Percentiles rank a stretch among this genome's conserved stretches.
phyloP scores from a whole-genome alignment of 176 grass and related monocot genomes.

The Avena atlantica region DNA sequence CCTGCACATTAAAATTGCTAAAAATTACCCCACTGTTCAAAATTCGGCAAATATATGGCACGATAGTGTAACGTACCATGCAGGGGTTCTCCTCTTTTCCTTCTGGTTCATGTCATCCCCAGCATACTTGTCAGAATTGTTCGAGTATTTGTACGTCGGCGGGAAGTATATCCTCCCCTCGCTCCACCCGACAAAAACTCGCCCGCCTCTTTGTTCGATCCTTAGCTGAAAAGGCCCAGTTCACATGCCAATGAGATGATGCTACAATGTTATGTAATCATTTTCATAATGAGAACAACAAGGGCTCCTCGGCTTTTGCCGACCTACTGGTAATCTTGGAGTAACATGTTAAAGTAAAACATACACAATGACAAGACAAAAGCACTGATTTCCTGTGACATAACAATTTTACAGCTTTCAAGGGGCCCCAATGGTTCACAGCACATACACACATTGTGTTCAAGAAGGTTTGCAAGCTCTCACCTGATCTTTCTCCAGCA shows the following conservation, averaged over 20 bases:
- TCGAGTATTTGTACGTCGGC: constrained; percentile 96
- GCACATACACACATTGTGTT: constrained; percentile 30
- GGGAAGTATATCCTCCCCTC: constrained; percentile 97
- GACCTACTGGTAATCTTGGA: constrained; percentile 34
- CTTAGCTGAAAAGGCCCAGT: constrained; percentile 61
- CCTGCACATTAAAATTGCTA: constrained; percentile 43
- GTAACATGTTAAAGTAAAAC: constrained; percentile 49
- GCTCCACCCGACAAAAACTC: constrained; percentile 87
- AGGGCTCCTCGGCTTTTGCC: constrained; percentile 32
- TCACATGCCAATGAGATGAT: constrained; percentile 28
- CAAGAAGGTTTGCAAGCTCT: constrained; percentile 38
- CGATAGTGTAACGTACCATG: constrained; percentile 64
- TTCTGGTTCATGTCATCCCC: constrained; percentile 90
- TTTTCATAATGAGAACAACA: constrained; percentile 39
- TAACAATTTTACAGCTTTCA: constrained; percentile 58
- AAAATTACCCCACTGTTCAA: constrained; percentile 30
- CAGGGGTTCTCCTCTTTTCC: constrained; percentile 91
- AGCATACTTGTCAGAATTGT: constrained; percentile 92
- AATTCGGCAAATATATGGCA: constrained; percentile 1
- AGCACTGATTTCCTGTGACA: constrained; percentile 46
- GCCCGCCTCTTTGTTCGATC: constrained; percentile 83
- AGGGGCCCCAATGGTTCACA: constrained; percentile 44
- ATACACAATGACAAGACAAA: constrained; percentile 52
- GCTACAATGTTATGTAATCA: constrained; percentile 27
- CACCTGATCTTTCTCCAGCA: constrained; percentile 99